A percentile compares a stretch with the other conserved stretches of the same genome.
These are phyloP conservation scores for Ophiostoma sp. DNA, from an alignment of 2,329 filamentous ascomycete species.

Conservation along the genomic window DNA sequence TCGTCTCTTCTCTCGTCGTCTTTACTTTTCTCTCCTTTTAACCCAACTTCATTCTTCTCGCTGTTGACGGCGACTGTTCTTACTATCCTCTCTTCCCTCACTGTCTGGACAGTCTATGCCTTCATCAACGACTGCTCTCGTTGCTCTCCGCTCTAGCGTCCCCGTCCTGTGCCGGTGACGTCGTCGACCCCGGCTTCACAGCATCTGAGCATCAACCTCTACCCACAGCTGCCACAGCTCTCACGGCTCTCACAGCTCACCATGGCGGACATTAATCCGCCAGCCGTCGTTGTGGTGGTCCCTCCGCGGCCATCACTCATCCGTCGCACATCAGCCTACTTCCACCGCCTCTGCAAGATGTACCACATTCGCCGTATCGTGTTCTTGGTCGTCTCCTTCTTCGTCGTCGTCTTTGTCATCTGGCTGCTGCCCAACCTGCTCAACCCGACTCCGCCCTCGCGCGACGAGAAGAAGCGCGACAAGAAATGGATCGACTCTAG, in stretches of 20 bases:
- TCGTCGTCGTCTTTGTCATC: constrained; percentile 42
- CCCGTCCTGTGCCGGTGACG: constrained; percentile 9
- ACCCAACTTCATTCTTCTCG: neutral
- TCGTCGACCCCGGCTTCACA: neutral
- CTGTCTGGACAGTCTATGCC: constrained; percentile 8
- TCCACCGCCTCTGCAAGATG: constrained; percentile 33
- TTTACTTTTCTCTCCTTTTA: neutral
- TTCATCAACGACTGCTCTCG: neutral
- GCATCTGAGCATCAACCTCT: neutral
- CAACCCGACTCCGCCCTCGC: constrained; percentile 58
- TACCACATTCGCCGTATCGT: constrained; percentile 44
- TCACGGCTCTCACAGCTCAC: neutral
- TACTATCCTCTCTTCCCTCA: neutral
- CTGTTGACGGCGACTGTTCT: neutral
- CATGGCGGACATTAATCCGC: neutral
- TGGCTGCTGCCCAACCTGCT: constrained; percentile 50
- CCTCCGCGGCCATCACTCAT: neutral
- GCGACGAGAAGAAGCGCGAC: constrained; percentile 58
- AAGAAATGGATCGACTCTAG: constrained; percentile 64
- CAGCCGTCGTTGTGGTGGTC: neutral
- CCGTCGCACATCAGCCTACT: constrained; percentile 19
- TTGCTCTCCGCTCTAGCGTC: neutral
- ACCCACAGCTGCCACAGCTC: neutral
- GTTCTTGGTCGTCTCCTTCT: constrained; percentile 32
- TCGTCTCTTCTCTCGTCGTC: neutral